These are phyloP conservation scores for Clarireedia hainanense DNA, from an alignment of 2,329 filamentous ascomycete genomes.

Conservation along the genomic window DNA sequence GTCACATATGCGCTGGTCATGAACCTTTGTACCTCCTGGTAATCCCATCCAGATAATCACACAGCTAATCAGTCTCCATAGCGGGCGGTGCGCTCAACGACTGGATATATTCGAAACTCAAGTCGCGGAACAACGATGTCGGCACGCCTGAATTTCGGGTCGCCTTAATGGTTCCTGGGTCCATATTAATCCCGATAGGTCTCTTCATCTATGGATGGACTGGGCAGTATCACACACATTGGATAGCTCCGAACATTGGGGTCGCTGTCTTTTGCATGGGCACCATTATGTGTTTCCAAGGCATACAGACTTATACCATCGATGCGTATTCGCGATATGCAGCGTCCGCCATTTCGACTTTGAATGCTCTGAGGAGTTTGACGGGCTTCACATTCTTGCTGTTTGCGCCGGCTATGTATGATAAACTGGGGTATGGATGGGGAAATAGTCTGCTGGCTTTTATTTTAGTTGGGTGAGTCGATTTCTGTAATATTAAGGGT, in stretches of 20 bases:
- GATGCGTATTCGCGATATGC: constrained; percentile 35
- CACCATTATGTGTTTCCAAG: constrained; percentile 28
- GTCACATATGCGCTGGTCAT: too few species aligned
- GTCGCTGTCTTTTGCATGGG: constrained; percentile 41
- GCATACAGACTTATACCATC: constrained; percentile 39
- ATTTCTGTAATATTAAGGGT: neutral
- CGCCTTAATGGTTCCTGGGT: constrained; percentile 47
- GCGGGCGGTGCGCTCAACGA: constrained; percentile 39
- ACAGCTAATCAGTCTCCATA: constrained; percentile 37
- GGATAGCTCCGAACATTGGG: constrained; percentile 49
- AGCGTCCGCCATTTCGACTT: constrained; percentile 32
- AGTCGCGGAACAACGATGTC: constrained; percentile 15
- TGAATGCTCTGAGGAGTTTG: constrained; percentile 12
- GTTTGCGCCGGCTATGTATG: constrained; percentile 20
- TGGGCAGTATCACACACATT: constrained; percentile 40
- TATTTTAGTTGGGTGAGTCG: neutral
- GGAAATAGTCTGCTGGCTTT: constrained; percentile 29
- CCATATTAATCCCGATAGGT: constrained; percentile 46
- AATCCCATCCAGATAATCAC: constrained; percentile 22
- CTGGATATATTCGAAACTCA: constrained; percentile 16
- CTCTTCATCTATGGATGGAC: constrained; percentile 52
- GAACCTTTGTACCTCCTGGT: too few species aligned
- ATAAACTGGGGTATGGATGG: constrained; percentile 37
- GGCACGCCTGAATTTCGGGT: constrained; percentile 50
- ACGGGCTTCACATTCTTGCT: constrained; percentile 18